Conservation (phyloP, 768 basidiomycete genomes). For the Tulasnella calospora region DNA sequence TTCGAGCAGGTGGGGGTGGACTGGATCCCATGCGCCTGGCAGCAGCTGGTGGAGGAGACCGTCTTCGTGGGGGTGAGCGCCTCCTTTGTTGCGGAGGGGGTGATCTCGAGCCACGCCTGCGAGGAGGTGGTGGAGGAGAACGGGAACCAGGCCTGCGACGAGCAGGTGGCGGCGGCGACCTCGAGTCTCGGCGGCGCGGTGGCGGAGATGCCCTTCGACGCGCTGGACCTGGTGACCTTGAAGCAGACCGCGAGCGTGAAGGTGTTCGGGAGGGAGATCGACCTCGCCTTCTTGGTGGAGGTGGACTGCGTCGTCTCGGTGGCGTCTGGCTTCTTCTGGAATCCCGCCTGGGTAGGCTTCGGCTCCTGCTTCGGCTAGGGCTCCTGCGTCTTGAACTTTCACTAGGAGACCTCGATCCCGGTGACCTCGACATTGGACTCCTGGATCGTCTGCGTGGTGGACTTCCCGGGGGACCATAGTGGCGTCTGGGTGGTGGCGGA, state of each 20-base stretch:
- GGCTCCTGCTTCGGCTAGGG: neutral
- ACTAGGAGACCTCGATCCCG: neutral
- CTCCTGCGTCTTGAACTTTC: neutral
- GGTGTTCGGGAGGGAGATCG: conserved; percentile 26
- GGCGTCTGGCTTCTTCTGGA: neutral
- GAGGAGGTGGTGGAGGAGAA: conserved; percentile 28
- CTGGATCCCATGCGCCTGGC: neutral
- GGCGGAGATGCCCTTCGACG: conserved; percentile 36
- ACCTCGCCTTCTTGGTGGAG: neutral
- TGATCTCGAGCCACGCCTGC: conserved; percentile 49
- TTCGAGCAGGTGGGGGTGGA: neutral
- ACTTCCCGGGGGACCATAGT: conserved; percentile 31
- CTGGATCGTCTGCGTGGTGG: conserved; percentile 24
- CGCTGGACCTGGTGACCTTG: conserved; percentile 41
- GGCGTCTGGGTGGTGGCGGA: conserved; percentile 33
- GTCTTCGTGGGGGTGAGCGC: neutral
- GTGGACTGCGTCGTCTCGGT: conserved; percentile 8
- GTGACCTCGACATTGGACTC: neutral
- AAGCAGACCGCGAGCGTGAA: conserved; percentile 31
- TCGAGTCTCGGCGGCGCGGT: conserved; percentile 44
- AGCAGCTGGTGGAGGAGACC: conserved; percentile 15
- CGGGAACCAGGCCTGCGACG: conserved; percentile 36
- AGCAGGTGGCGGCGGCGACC: conserved; percentile 48
- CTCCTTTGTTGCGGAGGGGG: conserved; percentile 43
- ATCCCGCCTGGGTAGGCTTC: neutral